Conservation (phyloP, 805 yeast genomes). For the Hyphopichia homilentoma region DNA sequence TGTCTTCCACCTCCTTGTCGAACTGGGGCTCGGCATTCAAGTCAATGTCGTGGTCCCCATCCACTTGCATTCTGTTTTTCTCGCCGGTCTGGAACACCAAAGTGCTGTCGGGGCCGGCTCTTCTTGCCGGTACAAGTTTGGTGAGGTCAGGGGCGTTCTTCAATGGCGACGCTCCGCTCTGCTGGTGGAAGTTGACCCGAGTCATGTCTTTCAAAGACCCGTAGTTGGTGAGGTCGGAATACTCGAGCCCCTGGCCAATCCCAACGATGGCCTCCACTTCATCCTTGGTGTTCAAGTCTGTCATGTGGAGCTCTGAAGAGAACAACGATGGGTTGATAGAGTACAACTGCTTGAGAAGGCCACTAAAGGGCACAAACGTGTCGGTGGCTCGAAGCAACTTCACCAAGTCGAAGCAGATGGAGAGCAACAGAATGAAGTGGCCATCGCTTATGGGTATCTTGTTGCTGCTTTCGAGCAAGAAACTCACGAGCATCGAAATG, state of each 20-base stretch:
- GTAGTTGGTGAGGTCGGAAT: conserved; percentile 5
- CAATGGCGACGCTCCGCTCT: conserved; percentile 16
- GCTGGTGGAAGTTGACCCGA: conserved; percentile 19
- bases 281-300: conserved; percentile 19
- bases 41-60: neutral
- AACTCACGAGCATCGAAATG: conserved; percentile 21
- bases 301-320: conserved; percentile 18
- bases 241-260: conserved; percentile 14
- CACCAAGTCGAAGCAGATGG: conserved; percentile 28
- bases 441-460: conserved; percentile 33
- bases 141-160: conserved; percentile 31
- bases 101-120: conserved; percentile 3
- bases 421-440: conserved; percentile 20
- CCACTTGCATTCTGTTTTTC: neutral
- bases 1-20: conserved; percentile 51
- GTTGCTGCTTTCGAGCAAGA: conserved; percentile 22
- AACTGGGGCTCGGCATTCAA: conserved; percentile 31
- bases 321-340: conserved; percentile 26
- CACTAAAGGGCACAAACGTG: conserved; percentile 15
- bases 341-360: conserved; percentile 24
- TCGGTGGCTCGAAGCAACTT: conserved; percentile 30
- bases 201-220: conserved; percentile 28
- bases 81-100: neutral
- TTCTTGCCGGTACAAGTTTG: conserved; percentile 21
- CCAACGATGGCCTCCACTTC: conserved; percentile 33